Conservation (phyloP, 2,329 filamentous ascomycete species). For the Thielaviopsis ethacetica region DNA sequence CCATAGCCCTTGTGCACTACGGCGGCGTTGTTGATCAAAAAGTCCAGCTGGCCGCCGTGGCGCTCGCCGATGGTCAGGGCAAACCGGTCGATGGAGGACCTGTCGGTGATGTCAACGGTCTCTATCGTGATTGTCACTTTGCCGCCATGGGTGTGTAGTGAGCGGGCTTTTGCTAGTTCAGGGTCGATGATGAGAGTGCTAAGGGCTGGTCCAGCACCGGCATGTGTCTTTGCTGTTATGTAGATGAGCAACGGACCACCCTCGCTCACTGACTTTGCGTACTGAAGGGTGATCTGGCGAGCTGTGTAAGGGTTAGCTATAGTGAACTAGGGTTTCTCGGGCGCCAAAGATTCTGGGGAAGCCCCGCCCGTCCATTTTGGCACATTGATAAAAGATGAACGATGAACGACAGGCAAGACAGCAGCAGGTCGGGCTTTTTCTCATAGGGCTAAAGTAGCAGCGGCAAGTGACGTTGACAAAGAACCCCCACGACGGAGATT, state of each 20-base stretch:
- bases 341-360: too few species aligned
- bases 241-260: neutral
- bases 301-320: constrained; percentile 1
- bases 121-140: constrained; percentile 1
- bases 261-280: neutral
- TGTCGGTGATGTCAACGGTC: neutral
- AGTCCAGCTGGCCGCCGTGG: constrained; percentile 1
- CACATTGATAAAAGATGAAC: too few species aligned
- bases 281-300: constrained; percentile 2
- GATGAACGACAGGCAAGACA: too few species aligned
- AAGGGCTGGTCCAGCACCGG: neutral
- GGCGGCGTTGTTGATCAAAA: neutral
- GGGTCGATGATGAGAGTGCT: neutral
- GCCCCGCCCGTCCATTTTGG: too few species aligned
- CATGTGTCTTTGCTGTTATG: neutral
- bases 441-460: neutral
- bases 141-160: neutral
- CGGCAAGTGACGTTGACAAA: neutral
- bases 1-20: neutral
- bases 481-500: neutral
- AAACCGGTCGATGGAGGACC: neutral
- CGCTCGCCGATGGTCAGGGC: neutral
- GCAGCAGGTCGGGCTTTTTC: too few species aligned
- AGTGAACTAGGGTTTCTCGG: too few species aligned
- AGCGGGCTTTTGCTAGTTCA: neutral